These are phyloP conservation scores for Talaromyces albobiverticillius DNA, from an alignment of 2,329 filamentous ascomycete genomes.

Conservation along the genomic window DNA sequence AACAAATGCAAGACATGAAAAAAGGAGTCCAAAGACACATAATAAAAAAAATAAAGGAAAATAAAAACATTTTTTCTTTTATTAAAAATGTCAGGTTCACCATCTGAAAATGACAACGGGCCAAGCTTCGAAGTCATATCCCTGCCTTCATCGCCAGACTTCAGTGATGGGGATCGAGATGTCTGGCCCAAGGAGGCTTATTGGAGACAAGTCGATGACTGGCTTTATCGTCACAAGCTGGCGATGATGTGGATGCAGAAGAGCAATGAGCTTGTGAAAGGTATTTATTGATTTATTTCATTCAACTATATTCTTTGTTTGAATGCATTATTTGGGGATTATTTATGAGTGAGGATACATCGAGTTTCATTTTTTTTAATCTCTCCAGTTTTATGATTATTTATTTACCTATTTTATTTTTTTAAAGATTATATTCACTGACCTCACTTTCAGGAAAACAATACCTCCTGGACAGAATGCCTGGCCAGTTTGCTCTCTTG, in stretches of 20 bases:
- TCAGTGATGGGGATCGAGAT: constrained; percentile 37
- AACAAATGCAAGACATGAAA: no score
- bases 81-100: neutral
- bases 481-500: constrained; percentile 53
- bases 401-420: neutral
- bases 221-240: constrained; percentile 47
- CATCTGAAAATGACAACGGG: neutral
- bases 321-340: no score
- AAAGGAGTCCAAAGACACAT: no score
- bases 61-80: neutral
- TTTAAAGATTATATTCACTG: neutral
- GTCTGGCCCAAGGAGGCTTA: constrained; percentile 36
- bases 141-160: constrained; percentile 27
- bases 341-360: no score
- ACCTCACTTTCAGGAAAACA: constrained; percentile 31
- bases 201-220: constrained; percentile 38
- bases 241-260: constrained; percentile 49
- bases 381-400: neutral
- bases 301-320: no score
- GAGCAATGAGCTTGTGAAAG: constrained; percentile 34
- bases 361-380: no score
- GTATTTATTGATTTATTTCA: constrained; percentile 32
- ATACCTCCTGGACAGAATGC: constrained; percentile 54
- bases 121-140: constrained; percentile 22
- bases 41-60: neutral